Base-by-base conservation (phyloP, 306 rosid species). In the Crataegus laevigata region DNA sequence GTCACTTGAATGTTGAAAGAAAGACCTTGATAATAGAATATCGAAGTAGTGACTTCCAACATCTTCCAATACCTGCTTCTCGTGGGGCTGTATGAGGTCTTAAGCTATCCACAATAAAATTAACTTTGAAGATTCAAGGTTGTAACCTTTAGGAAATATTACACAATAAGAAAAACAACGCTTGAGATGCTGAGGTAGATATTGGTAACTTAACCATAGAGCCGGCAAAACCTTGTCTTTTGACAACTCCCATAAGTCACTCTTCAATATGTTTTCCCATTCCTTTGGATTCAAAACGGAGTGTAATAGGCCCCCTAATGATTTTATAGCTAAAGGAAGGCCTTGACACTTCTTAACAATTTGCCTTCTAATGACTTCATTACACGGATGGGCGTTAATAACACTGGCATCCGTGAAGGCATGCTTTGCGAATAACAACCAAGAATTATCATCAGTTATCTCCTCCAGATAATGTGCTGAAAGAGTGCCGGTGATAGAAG, bases 41-140 rank as follows among this genome's bases (percentile, higher is more conserved):
- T 36, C 40, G 10, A 84, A 79, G 77, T 75, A 83, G 26, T 79
- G 45, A 22, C 77, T 45, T 11, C 81, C 86, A 19, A 73, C 77
- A 24, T 73, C 68, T 26, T 74, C 79, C 22, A 66, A 15, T 6
- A 13, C 54, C 74, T 52, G 6, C 42, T 10, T 25, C 54, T 11
- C 38, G 34, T 68, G n/a, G 8, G 24, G 36, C 24, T n/a, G 55
- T 28, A 68, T 43, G 21, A 86, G 66, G 29, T 75, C 78, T 68
- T 86, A 80, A 13, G 78, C 85, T 82, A 80, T 80, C 89, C 89
- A 86, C 3, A 78, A 25, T 47, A 55, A 52, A 29, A 86, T 32
- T 36, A 86, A 21, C 3, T 57, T 21, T 24, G 51, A 17, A 29
- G 42, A 83, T 18, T 38, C 2, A 25, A 83, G 2, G 6, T 50